A percentile compares a stretch with the other conserved stretches of the same genome.
These are phyloP conservation scores for Acanthamoeba divionensis DNA, from an alignment of 208 protist species.

Conservation along the genomic window DNA sequence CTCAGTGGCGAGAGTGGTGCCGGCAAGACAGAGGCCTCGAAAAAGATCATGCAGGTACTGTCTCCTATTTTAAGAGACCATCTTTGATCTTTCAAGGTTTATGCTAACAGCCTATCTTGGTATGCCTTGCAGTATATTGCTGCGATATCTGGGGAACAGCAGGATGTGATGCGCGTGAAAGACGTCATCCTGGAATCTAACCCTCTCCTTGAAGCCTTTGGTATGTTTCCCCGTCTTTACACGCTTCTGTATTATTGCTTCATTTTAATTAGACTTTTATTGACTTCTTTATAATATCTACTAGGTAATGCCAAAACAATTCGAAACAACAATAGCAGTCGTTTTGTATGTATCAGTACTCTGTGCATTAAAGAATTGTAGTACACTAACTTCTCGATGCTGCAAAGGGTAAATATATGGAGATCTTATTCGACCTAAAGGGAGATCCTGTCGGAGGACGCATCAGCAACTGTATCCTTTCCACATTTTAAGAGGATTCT, in stretches of 20 bases:
- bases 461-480: conserved; percentile 60
- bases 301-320: conserved; percentile 73
- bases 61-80: background rate
- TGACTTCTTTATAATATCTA: background rate
- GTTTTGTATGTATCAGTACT: conserved; percentile 58
- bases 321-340: conserved; percentile 78
- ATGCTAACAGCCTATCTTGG: background rate
- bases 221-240: conserved; percentile 9
- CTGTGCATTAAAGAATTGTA: background rate
- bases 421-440: conserved; percentile 67
- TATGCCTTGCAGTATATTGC: conserved; percentile 71
- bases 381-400: background rate
- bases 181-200: conserved; percentile 84
- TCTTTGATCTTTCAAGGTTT: background rate
- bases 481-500: no score
- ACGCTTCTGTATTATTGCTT: background rate
- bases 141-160: conserved; percentile 71
- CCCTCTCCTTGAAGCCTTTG: conserved; percentile 58
- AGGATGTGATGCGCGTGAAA: conserved; percentile 88
- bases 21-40: conserved; percentile 95
- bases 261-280: background rate
- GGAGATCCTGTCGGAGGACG: conserved; percentile 54
- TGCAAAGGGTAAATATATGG: conserved; percentile 75
- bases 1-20: conserved; percentile 91
- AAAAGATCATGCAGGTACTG: conserved; percentile 93